Evolutionary conservation across 2,329 filamentous ascomycete species (phyloP).

Genomic region (Colletotrichum shisoi): DNA sequence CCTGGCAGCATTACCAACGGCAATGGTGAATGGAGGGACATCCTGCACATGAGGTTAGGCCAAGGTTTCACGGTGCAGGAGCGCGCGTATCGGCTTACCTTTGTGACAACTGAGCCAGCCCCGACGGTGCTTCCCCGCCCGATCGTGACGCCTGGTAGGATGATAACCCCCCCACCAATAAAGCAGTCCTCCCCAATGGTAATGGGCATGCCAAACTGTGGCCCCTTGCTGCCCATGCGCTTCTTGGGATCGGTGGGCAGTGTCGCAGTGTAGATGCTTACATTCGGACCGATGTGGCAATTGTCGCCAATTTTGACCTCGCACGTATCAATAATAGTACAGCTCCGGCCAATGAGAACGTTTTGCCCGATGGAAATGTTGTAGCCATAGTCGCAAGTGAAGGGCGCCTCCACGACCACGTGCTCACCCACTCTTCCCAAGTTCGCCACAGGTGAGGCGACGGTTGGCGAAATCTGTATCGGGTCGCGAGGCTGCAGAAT

Average conservation of each 20-base stretch:
- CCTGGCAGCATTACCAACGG: slow-evolving; percentile 73
- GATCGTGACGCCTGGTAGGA: slow-evolving; percentile 81
- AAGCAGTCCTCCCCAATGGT: slow-evolving; percentile 86
- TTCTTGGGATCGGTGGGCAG: slow-evolving; percentile 76
- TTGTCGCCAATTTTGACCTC: slow-evolving; percentile 82
- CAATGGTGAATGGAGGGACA: slow-evolving; percentile 73
- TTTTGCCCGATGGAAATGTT: slow-evolving; percentile 89
- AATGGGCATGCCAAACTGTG: slow-evolving; percentile 74
- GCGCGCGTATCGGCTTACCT: slow-evolving; percentile 54
- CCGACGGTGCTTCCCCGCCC: slow-evolving; percentile 81
- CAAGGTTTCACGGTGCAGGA: background rate
- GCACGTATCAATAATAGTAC: slow-evolving; percentile 86
- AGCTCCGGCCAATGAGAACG: slow-evolving; percentile 82
- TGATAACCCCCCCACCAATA: slow-evolving; percentile 78
- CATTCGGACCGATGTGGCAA: slow-evolving; percentile 80
- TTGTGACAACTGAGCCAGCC: slow-evolving; percentile 85
- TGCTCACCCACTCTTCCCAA: slow-evolving; percentile 74
- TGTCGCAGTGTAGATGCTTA: slow-evolving; percentile 82
- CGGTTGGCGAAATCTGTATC: slow-evolving; percentile 63
- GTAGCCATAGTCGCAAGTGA: slow-evolving; percentile 94
- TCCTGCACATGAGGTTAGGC: slow-evolving; percentile 53
- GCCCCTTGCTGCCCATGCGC: slow-evolving; percentile 76
- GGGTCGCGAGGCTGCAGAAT: slow-evolving; percentile 71
- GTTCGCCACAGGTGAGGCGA: slow-evolving; percentile 61
- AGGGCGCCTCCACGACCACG: slow-evolving; percentile 84